Evolutionary conservation across 306 rosid species (phyloP).

Genomic region (Parietaria judaica): DNA sequence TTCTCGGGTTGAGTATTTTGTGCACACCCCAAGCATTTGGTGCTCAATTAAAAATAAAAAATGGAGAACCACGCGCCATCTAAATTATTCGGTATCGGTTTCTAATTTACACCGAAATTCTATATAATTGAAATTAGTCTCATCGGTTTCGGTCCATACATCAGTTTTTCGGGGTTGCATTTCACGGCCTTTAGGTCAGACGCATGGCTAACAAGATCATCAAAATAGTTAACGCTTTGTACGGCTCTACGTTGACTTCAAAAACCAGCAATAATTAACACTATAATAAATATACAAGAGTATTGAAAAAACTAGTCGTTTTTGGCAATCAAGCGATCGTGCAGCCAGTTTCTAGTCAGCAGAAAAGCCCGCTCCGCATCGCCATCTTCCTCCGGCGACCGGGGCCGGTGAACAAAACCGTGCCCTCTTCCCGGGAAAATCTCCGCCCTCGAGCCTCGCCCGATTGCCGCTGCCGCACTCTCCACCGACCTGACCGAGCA

Average conservation of each 20-base stretch:
- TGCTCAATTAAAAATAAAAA: no score
- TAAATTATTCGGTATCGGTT: no score
- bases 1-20: no score
- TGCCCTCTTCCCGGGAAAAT: slow-evolving; percentile 66
- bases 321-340: slow-evolving; percentile 33
- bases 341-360: slow-evolving; percentile 59
- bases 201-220: no score
- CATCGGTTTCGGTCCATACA: no score
- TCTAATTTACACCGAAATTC: no score
- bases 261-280: neutral
- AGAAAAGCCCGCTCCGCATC: slow-evolving; percentile 75
- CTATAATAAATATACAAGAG: neutral
- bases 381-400: slow-evolving; percentile 61
- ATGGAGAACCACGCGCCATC: no score
- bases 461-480: slow-evolving; percentile 34
- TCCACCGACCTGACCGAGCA: slow-evolving; percentile 38
- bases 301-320: neutral
- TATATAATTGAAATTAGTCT: no score
- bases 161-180: no score
- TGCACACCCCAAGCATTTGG: no score
- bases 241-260: neutral
- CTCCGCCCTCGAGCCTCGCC: slow-evolving; percentile 36
- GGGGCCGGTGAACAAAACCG: slow-evolving; percentile 72
- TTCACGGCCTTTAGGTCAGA: no score
- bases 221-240: neutral